phyloP scores from a whole-genome alignment of 2,329 filamentous ascomycete species.

The Falciphora oryzae region DNA sequence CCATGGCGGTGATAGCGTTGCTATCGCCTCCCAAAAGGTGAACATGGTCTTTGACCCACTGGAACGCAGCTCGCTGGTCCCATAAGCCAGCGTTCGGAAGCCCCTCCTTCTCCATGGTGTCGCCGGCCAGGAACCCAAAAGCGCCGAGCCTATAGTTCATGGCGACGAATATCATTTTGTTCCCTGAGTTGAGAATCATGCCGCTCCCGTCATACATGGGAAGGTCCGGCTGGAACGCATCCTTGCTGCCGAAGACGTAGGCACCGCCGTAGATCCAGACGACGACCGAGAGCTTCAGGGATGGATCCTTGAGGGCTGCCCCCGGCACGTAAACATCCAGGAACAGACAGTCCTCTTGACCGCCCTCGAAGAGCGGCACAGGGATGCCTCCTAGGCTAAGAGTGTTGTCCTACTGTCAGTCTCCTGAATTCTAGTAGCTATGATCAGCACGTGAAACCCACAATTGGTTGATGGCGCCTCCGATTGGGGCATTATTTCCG shows the following conservation, averaged over 20 bases:
- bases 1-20: constrained; percentile 39
- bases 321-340: constrained; percentile 43
- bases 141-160: constrained; percentile 45
- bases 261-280: constrained; percentile 26
- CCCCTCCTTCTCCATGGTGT: constrained; percentile 34
- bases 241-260: constrained; percentile 29
- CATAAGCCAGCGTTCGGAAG: constrained; percentile 38
- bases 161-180: constrained; percentile 38
- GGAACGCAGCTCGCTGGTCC: constrained; percentile 37
- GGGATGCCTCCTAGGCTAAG: constrained; percentile 26
- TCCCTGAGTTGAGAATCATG: constrained; percentile 27
- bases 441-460: constrained; percentile 13
- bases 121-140: constrained; percentile 40
- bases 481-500: constrained; percentile 27
- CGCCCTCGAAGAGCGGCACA: constrained; percentile 24
- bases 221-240: constrained; percentile 25
- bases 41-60: constrained; percentile 45
- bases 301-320: constrained; percentile 30
- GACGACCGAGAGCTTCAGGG: constrained; percentile 34
- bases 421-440: background rate
- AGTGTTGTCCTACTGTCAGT: too few species aligned
- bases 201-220: constrained; percentile 34
- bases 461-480: constrained; percentile 28
- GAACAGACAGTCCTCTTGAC: constrained; percentile 41
- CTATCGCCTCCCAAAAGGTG: constrained; percentile 40